Base-by-base conservation (phyloP, 2,329 filamentous ascomycete genomes). In the Periconia digitata region DNA sequence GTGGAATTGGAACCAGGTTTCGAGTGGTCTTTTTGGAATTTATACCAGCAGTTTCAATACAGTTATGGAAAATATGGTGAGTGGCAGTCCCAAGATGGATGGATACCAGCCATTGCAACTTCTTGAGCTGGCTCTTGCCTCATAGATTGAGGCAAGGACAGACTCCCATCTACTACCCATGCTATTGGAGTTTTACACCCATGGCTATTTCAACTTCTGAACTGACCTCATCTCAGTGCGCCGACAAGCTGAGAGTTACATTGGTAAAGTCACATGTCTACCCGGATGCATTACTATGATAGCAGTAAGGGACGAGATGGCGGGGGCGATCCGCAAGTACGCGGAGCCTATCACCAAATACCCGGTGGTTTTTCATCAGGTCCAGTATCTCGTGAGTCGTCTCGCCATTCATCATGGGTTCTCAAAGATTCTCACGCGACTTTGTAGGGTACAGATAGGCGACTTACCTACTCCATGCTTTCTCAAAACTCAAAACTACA, bases 21-120 rank as follows among this genome's bases (percentile, higher is more conserved):
- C 13, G 44, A 46, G 15, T 46, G 44, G 44, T 46, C 44, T 8
- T 40, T 46, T n/a, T 46, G 44, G 44, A 46, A 46, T 27, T 17
- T 46, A 13, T 46, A 46, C 18, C 44, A 46, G 15, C 44, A 46
- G 18, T 46, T 40, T n/a, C 37, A 46, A 27, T 46, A 46, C 18
- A 46, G 22, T 3, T 46, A 39, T 38, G 44, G 37, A 8, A 22
- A 46, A 24, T 46, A 27, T 21, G 41, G 41, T 44, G 17, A 36
- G 41, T 12, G 34, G 7, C 7, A 6, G 24, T 27, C 12, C 7
- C 24, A 6, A 12, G 24, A 12, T 12, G 12, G 24, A 7, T 27
- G 24, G 24, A 27, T 27, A 27, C 24, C 12, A 27, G 7, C 24
- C 24, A 27, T 27, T n/a, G n/a, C n/a, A n/a, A n/a, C n/a, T n/a